Conservation (phyloP, 2,329 filamentous ascomycete species). For the Elsinoe fawcettii region DNA sequence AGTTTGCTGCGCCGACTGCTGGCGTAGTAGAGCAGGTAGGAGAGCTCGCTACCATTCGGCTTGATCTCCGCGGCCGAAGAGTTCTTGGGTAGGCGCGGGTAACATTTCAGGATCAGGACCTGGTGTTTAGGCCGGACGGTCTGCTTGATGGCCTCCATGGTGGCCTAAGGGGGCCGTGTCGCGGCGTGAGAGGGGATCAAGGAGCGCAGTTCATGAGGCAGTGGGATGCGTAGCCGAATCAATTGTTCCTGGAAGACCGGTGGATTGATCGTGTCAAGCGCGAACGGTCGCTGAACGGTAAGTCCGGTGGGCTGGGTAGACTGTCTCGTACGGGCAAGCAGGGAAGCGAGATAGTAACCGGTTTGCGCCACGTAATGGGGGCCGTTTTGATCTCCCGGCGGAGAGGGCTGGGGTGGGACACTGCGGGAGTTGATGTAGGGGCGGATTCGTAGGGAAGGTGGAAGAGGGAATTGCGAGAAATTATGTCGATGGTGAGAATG, state of each 20-base stretch:
- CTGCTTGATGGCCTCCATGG: constrained; percentile 52
- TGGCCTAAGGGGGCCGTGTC: neutral
- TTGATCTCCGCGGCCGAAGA: constrained; percentile 70
- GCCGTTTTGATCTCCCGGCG: neutral
- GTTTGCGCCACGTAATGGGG: constrained; percentile 2
- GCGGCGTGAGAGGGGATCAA: neutral
- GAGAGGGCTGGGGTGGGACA: neutral
- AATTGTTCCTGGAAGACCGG: neutral
- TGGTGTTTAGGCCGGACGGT: constrained; percentile 86
- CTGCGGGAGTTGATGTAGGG: neutral
- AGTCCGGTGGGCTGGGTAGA: neutral
- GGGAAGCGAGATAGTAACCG: neutral
- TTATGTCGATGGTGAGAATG: neutral
- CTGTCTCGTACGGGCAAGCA: neutral
- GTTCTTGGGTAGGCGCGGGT: constrained; percentile 85
- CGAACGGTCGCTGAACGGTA: neutral
- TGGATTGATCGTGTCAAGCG: constrained; percentile 6
- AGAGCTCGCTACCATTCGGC: constrained; percentile 92
- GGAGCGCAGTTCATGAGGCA: neutral
- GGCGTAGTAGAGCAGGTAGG: constrained; percentile 93
- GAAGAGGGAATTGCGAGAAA: neutral
- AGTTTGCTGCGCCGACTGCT: constrained; percentile 91
- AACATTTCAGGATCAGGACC: constrained; percentile 91
- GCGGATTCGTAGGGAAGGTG: neutral
- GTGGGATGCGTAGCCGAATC: neutral